phyloP scores from a whole-genome alignment of 2,329 filamentous ascomycete species.

The Aureobasidium uvarum region DNA sequence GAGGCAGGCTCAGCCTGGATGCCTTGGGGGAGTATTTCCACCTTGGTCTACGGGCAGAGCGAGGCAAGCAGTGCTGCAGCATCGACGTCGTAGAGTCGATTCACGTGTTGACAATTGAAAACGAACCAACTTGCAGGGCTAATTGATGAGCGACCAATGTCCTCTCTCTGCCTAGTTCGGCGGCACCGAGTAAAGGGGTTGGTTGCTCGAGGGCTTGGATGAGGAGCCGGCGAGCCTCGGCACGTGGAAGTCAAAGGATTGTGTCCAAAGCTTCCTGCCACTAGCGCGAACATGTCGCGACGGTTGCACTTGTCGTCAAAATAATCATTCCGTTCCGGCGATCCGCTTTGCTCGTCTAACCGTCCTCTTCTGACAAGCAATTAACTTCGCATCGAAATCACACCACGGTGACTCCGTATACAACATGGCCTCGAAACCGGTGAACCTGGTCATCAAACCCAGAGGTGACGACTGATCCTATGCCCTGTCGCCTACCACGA shows the following conservation, averaged over 20 bases:
- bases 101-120: not conserved
- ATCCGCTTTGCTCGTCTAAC: constrained; percentile 1
- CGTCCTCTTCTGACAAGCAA: not conserved
- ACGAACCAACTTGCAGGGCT: not conserved
- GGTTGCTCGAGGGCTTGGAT: not conserved
- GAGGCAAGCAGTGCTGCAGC: not conserved
- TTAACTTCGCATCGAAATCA: not conserved
- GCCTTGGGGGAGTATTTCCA: constrained; percentile 1
- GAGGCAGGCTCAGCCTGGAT: constrained; percentile 9
- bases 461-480: constrained; percentile 39
- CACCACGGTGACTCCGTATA: not conserved
- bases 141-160: not conserved
- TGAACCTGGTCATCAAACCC: constrained; percentile 48
- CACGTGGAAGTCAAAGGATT: constrained; percentile 16
- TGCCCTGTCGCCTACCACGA: not conserved
- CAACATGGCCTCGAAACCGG: constrained; percentile 42
- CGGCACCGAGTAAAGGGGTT: not conserved
- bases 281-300: constrained; percentile 8
- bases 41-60: not conserved
- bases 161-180: not conserved
- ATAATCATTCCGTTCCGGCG: not conserved
- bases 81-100: not conserved
- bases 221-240: constrained; percentile 10
- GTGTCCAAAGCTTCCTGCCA: constrained; percentile 14
- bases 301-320: not conserved